Evolutionary conservation across 805 yeast species (phyloP), one percentile per base, ranked within the genome.

Genomic region (Cyberlindnera maritima): DNA sequence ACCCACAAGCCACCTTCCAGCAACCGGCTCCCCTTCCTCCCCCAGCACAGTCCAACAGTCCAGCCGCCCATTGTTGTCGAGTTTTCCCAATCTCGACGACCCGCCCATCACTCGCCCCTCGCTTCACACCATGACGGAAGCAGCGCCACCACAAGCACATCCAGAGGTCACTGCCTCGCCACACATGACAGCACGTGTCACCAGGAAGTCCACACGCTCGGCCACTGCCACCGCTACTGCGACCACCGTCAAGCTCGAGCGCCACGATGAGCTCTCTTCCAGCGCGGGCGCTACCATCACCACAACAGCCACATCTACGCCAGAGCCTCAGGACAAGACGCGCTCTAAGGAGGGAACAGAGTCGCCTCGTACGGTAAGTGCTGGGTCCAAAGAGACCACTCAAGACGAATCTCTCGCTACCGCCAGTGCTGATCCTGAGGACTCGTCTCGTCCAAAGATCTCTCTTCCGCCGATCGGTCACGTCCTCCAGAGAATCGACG

Each of bases 401-500:
- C 8, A 9, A 5, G 25, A 21, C 9, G 25, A 21, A 21, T 21
- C 25, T 9, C 5, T 21, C 9, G 9, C 25, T 21, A 21, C 25
- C 25, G 25, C 31, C 31, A 13, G n/a, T 28, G 31, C n/a, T 14
- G 31, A 28, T 14, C 11, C 31, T 13, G 31, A 28, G n/a, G 31
- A 28, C 23, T 11, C 37, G 37, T 20, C 37, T 5, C 31, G 21
- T 8, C 33, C 35, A 11, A 39, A 39, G 41, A 39, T 52, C 17
- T 43, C 46, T 4, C 46, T 61, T 11, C 65, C 65, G 2, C 57
- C 65, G 13, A 60, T 61, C 23, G 53, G 50, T 21, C 56, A 54
- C 29, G 58, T 61, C 2, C 42, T 61, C 13, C 53, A 56, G 37
- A 57, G 41, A 17, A 61, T 61, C 33, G 63, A 61, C 41, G 47